Conservation (phyloP, 2,329 filamentous ascomycete species). For the Botrytis elliptica region DNA sequence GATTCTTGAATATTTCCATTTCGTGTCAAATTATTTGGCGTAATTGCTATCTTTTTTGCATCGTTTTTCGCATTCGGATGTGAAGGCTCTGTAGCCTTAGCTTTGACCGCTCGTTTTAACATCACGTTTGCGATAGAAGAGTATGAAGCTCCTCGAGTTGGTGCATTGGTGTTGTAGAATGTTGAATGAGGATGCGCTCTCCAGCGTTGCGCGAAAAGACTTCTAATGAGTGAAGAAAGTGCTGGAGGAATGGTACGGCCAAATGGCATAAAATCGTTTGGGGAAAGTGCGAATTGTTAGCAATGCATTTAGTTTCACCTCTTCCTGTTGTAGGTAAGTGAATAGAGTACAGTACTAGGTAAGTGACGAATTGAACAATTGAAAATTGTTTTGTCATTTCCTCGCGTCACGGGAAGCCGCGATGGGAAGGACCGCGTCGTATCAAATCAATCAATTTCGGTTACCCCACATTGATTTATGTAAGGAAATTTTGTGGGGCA, state of each 20-base stretch:
- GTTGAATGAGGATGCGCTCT: slow-evolving; percentile 28
- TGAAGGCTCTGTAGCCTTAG: slow-evolving; percentile 18
- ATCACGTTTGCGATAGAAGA: slow-evolving; percentile 40
- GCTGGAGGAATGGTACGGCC: slow-evolving; percentile 32
- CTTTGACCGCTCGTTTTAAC: slow-evolving; percentile 37
- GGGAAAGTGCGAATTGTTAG: slow-evolving; percentile 19
- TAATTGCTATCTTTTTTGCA: slow-evolving; percentile 52
- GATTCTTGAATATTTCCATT: slow-evolving; percentile 51
- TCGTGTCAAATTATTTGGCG: slow-evolving; percentile 56
- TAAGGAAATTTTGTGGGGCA: slow-evolving; percentile 4
- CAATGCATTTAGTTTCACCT: slow-evolving; percentile 24
- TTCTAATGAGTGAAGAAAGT: slow-evolving; percentile 32
- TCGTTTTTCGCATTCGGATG: slow-evolving; percentile 31
- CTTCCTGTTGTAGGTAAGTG: background rate
- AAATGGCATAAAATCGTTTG: slow-evolving; percentile 38
- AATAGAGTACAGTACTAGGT: background rate
- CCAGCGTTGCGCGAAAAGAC: slow-evolving; percentile 35
- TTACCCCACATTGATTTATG: slow-evolving; percentile 2
- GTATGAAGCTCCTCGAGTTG: slow-evolving; percentile 25
- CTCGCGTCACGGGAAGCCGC: slow-evolving; percentile 11
- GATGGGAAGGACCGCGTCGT: slow-evolving; percentile 7
- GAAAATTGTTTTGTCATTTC: slow-evolving; percentile 13
- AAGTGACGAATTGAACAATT: background rate
- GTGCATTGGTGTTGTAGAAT: slow-evolving; percentile 29
- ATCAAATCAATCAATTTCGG: slow-evolving; percentile 4